These are phyloP conservation scores for Blumeria hordei DNA, from an alignment of 2,329 filamentous ascomycete genomes.

Conservation along the genomic window DNA sequence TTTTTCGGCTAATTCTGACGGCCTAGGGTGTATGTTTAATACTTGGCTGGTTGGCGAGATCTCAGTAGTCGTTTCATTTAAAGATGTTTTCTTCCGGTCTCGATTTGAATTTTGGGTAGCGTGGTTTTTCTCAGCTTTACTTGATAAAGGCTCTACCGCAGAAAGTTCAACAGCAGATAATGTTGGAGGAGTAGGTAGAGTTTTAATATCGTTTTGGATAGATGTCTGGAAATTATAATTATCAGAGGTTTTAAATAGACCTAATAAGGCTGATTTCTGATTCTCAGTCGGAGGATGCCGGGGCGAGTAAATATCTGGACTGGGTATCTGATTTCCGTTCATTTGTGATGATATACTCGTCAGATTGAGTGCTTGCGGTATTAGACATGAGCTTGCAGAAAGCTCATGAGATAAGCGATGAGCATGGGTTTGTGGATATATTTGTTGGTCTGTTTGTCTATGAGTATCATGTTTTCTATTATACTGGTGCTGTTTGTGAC, in stretches of 20 bases:
- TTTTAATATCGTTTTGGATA: slow-evolving; percentile 5
- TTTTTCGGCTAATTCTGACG: slow-evolving; percentile 5
- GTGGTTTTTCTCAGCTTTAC: slow-evolving; percentile 4
- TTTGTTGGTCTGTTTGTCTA: background rate
- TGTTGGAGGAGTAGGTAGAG: slow-evolving; percentile 8
- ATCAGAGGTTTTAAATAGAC: slow-evolving; percentile 13
- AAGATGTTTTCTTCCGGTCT: background rate
- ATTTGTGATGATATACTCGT: slow-evolving; percentile 1
- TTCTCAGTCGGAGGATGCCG: slow-evolving; percentile 9
- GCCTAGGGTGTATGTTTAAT: slow-evolving; percentile 11
- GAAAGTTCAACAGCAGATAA: slow-evolving; percentile 14
- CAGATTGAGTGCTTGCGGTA: background rate
- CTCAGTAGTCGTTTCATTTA: slow-evolving; percentile 8
- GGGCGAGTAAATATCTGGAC: slow-evolving; percentile 4
- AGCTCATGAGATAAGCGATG: slow-evolving; percentile 1
- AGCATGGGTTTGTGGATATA: background rate
- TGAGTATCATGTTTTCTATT: background rate
- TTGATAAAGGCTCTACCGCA: slow-evolving; percentile 12
- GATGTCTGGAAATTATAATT: slow-evolving; percentile 5
- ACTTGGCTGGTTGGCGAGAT: slow-evolving; percentile 11
- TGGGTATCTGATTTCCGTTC: slow-evolving; percentile 3
- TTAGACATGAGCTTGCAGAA: background rate
- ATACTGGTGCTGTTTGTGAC: background rate
- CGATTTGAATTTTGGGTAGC: slow-evolving; percentile 8
- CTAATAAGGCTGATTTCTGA: slow-evolving; percentile 12